phyloP scores from a whole-genome alignment of 2,329 filamentous ascomycete genomes.

The Alternaria sp. region DNA sequence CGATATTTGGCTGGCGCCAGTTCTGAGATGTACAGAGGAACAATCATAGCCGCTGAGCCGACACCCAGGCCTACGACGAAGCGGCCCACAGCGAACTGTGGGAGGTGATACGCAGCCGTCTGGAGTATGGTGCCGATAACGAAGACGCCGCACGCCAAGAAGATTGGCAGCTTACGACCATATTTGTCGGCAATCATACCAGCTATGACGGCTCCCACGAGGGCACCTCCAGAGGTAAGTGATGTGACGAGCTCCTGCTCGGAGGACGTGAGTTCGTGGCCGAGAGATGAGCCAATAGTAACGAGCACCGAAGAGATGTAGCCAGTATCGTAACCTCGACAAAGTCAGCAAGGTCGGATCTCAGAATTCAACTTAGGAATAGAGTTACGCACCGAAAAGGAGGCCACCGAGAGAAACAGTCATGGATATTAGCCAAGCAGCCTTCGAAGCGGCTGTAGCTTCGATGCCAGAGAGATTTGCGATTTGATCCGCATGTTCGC shows the following conservation, averaged over 20 bases:
- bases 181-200: slow-evolving; percentile 46
- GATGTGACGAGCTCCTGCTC: slow-evolving; percentile 51
- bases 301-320: slow-evolving; percentile 49
- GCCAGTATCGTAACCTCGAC: slow-evolving; percentile 45
- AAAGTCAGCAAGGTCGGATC: not conserved
- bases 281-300: slow-evolving; percentile 43
- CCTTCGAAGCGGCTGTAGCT: slow-evolving; percentile 34
- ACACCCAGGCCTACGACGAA: slow-evolving; percentile 42
- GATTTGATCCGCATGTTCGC: slow-evolving; percentile 24
- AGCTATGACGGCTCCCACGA: slow-evolving; percentile 47
- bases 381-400: slow-evolving; percentile 31
- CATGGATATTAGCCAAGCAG: slow-evolving; percentile 38
- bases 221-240: slow-evolving; percentile 46
- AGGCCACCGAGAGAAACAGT: slow-evolving; percentile 37
- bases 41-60: slow-evolving; percentile 40
- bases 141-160: slow-evolving; percentile 35
- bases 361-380: no score
- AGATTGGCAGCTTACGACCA: slow-evolving; percentile 42
- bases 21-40: slow-evolving; percentile 40
- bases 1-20: slow-evolving; percentile 42
- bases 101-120: slow-evolving; percentile 31
- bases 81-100: slow-evolving; percentile 38
- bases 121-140: slow-evolving; percentile 38
- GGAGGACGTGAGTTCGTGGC: slow-evolving; percentile 34
- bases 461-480: slow-evolving; percentile 35